Evolutionary conservation across 768 basidiomycete genomes (phyloP).

Genomic region (Leccinum longicurvipes): DNA sequence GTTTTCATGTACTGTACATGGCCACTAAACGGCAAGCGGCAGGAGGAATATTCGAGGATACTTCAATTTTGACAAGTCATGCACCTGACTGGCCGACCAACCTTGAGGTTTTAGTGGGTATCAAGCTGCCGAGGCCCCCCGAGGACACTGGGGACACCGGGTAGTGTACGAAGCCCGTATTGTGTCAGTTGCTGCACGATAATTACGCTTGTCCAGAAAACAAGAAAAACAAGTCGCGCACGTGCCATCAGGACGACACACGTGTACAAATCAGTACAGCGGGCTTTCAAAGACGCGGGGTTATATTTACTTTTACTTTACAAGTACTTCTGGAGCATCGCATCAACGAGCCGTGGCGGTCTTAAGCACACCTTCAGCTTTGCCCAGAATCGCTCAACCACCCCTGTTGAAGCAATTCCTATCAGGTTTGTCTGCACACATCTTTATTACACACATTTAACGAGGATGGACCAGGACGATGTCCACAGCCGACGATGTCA

Average conservation of each 20-base stretch:
- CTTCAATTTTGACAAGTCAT: no score
- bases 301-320: no score
- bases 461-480: conserved; percentile 11
- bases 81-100: no score
- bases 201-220: no score
- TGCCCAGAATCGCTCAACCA: not conserved
- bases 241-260: no score
- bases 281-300: not conserved
- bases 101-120: no score
- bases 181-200: no score
- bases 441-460: not conserved
- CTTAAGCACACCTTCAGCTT: not conserved
- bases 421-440: conserved; percentile 1
- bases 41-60: no score
- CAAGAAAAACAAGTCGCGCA: no score
- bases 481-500: conserved; percentile 15
- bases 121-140: no score
- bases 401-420: not conserved
- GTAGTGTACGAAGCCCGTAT: no score
- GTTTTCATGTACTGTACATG: not conserved
- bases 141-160: no score
- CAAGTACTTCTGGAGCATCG: not conserved
- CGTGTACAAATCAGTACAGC: not conserved
- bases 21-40: not conserved
- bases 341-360: not conserved